Percentiles rank a stretch among this genome's conserved stretches.
phyloP scores from a whole-genome alignment of 495 filamentous ascomycete species.

The Aspergillus taichungensis region DNA sequence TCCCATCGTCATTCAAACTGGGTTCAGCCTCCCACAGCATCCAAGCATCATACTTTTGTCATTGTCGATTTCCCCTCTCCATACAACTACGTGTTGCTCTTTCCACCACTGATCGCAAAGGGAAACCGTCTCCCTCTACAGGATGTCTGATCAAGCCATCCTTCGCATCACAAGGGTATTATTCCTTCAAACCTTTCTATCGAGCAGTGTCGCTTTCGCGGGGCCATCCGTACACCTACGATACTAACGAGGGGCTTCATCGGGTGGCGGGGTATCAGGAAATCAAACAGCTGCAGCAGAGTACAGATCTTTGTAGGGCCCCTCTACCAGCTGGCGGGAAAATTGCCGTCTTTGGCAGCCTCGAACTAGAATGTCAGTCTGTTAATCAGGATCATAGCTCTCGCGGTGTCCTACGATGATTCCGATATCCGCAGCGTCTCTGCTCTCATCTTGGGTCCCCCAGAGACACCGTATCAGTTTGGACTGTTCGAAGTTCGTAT shows the following conservation, averaged over 20 bases:
- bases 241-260: constrained; percentile 8
- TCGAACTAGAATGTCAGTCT: too few species aligned
- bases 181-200: background rate
- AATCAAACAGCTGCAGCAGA: constrained; percentile 72
- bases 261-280: constrained; percentile 45
- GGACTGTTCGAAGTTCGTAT: constrained; percentile 86
- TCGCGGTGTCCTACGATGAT: constrained; percentile 80
- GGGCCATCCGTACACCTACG: too few species aligned
- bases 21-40: too few species aligned
- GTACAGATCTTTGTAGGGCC: constrained; percentile 67
- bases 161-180: constrained; percentile 75
- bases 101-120: too few species aligned
- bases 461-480: constrained; percentile 93
- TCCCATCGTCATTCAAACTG: too few species aligned
- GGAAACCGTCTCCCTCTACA: background rate
- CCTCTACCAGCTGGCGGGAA: background rate
- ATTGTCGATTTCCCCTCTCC: background rate
- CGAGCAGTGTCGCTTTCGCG: constrained; percentile 22
- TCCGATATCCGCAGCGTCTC: constrained; percentile 80
- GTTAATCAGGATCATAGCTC: constrained; percentile 38
- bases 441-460: constrained; percentile 85
- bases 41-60: background rate
- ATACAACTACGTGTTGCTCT: background rate
- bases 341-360: too few species aligned
- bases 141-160: constrained; percentile 79